phyloP scores from a whole-genome alignment of 306 rosid species.

The Cicer arietinum region DNA sequence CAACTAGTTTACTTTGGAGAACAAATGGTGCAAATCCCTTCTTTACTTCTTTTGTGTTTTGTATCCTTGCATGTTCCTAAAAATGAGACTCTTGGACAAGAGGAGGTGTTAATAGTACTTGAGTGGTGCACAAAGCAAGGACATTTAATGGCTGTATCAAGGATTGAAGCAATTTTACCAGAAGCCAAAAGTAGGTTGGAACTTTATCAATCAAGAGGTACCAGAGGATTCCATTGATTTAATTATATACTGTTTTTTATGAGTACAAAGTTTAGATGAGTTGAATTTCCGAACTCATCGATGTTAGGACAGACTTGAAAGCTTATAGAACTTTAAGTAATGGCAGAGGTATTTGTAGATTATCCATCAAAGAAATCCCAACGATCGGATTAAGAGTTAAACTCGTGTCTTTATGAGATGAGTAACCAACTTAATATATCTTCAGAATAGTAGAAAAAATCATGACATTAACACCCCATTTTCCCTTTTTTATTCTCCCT shows the following conservation, averaged over 20 bases:
- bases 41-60: constrained; percentile 63
- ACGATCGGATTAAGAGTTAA: too few relatives aligned
- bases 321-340: too few relatives aligned
- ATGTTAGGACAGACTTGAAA: too few relatives aligned
- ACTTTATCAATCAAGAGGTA: constrained; percentile 82
- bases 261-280: too few relatives aligned
- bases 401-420: too few relatives aligned
- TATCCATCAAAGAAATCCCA: too few relatives aligned
- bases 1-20: constrained; percentile 77
- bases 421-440: too few relatives aligned
- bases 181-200: constrained; percentile 85
- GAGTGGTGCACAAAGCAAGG: constrained; percentile 77
- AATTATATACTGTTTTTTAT: not conserved
- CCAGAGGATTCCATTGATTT: constrained; percentile 69
- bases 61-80: constrained; percentile 75
- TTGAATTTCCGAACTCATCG: too few relatives aligned
- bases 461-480: too few relatives aligned
- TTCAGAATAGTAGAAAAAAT: too few relatives aligned
- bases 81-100: constrained; percentile 71
- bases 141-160: constrained; percentile 47
- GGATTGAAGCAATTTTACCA: constrained; percentile 53
- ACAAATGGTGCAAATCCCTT: constrained; percentile 63
- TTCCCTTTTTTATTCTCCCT: too few relatives aligned
- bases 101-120: constrained; percentile 77
- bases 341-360: too few relatives aligned